A percentile compares a stretch with the other conserved stretches of the same genome.
phyloP scores from a whole-genome alignment of 140 eudicot species.

The Erigeron philadelphicus region DNA sequence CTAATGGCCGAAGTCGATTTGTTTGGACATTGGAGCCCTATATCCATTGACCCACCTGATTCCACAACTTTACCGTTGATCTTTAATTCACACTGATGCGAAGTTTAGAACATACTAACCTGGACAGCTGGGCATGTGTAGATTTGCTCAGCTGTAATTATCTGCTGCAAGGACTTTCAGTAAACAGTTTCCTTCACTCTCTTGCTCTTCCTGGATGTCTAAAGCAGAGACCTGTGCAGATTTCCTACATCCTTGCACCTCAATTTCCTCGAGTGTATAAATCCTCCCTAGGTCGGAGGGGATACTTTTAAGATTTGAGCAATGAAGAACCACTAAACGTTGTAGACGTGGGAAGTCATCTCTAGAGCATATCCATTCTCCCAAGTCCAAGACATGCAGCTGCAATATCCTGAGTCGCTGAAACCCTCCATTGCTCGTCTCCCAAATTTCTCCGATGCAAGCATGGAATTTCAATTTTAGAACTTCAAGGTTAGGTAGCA shows the following conservation, averaged over 20 bases:
- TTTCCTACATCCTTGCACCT: slow-evolving; percentile 25
- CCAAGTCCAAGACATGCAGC: slow-evolving; percentile 21
- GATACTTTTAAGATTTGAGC: slow-evolving; percentile 19
- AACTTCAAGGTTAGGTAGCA: slow-evolving; percentile 34
- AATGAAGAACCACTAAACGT: slow-evolving; percentile 21
- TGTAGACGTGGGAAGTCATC: slow-evolving; percentile 29
- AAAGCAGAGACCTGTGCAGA: slow-evolving; percentile 20
- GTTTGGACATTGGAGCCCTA: no score
- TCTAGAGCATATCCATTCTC: slow-evolving; percentile 16
- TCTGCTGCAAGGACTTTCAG: neutral
- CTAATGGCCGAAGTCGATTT: no score
- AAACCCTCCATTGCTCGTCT: slow-evolving; percentile 21
- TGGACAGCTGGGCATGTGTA: no score
- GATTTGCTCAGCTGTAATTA: no score
- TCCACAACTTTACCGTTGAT: no score
- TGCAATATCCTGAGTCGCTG: slow-evolving; percentile 26
- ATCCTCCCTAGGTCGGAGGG: slow-evolving; percentile 24
- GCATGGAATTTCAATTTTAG: slow-evolving; percentile 35
- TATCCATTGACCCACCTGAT: no score
- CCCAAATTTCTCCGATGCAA: slow-evolving; percentile 34
- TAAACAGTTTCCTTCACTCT: slow-evolving; percentile 19
- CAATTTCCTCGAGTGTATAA: slow-evolving; percentile 22
- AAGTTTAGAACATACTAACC: no score
- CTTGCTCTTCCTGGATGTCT: slow-evolving; percentile 20
- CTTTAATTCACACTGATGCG: no score